Evolutionary conservation across 305 asterid species (phyloP).

Genomic region (Fraxinus sp.): DNA sequence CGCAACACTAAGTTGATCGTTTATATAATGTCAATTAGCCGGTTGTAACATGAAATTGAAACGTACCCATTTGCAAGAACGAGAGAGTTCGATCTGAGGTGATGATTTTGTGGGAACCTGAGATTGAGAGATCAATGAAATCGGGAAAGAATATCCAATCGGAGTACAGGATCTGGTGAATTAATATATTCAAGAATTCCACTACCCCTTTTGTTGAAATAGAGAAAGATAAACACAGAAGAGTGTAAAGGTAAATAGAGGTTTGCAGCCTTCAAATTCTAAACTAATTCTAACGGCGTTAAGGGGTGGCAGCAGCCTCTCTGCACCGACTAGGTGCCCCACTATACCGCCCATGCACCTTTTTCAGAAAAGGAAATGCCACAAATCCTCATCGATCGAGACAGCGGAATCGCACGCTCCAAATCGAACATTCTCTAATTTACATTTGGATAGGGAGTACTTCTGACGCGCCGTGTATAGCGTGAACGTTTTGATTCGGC

Average conservation of each 20-base stretch:
- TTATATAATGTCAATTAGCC: not conserved
- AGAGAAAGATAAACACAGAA: not conserved
- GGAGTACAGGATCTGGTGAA: constrained; percentile 19
- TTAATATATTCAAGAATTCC: not conserved
- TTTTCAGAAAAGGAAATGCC: not conserved
- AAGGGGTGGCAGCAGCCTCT: not conserved
- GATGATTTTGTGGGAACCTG: not conserved
- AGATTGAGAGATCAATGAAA: constrained; percentile 23
- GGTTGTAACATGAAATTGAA: not conserved
- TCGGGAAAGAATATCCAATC: not conserved
- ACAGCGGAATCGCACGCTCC: not conserved
- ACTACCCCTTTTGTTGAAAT: not conserved
- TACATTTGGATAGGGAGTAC: not conserved
- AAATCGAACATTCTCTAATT: not conserved
- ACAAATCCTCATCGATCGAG: not conserved
- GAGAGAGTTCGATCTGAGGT: constrained; percentile 23
- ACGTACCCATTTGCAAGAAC: constrained; percentile 31
- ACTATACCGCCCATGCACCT: not conserved
- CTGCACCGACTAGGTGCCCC: not conserved
- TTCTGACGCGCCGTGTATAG: not conserved
- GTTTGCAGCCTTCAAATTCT: not conserved
- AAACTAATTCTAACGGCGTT: not conserved
- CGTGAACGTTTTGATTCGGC: not conserved
- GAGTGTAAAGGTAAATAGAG: constrained; percentile 16
- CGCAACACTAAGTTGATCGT: constrained; percentile 14